A percentile compares a stretch with the other conserved stretches of the same genome.
Evolutionary conservation across 805 yeast genomes (phyloP).

Genomic region (Metschnikowia colocasiae): DNA sequence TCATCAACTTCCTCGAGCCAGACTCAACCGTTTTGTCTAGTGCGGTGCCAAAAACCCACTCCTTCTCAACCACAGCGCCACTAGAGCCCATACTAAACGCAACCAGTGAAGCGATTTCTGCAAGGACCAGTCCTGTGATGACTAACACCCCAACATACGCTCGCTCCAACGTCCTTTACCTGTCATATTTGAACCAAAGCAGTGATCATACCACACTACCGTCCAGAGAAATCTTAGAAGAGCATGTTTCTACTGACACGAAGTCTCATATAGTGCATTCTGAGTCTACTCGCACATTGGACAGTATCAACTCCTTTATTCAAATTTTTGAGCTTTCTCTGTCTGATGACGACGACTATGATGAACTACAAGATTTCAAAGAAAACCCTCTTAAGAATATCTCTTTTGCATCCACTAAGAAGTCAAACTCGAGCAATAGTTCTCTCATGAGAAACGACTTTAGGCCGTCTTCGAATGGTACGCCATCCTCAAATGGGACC

Average conservation of each 20-base stretch:
- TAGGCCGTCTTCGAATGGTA: background rate
- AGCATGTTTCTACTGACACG: background rate
- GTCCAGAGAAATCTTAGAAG: background rate
- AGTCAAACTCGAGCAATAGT: background rate
- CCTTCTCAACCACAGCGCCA: constrained; percentile 9
- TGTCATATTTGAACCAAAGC: constrained; percentile 14
- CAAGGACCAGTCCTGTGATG: background rate
- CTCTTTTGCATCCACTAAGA: background rate
- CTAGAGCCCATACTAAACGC: background rate
- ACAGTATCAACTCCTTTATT: constrained; percentile 12
- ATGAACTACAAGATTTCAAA: background rate
- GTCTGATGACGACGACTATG: constrained; percentile 11
- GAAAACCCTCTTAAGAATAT: background rate
- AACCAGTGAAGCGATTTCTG: background rate
- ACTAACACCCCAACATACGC: background rate
- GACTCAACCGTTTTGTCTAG: background rate
- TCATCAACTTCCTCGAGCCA: background rate
- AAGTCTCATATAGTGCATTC: constrained; percentile 2
- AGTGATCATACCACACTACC: background rate
- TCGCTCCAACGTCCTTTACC: constrained; percentile 14
- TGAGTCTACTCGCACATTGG: constrained; percentile 2
- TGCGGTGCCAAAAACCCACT: constrained; percentile 2
- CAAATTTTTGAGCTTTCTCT: constrained; percentile 12
- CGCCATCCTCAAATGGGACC: constrained; percentile 1
- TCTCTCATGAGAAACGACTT: background rate